Base-by-base conservation (phyloP, 2,329 filamentous ascomycete genomes). In the Ramularia endophylla region DNA sequence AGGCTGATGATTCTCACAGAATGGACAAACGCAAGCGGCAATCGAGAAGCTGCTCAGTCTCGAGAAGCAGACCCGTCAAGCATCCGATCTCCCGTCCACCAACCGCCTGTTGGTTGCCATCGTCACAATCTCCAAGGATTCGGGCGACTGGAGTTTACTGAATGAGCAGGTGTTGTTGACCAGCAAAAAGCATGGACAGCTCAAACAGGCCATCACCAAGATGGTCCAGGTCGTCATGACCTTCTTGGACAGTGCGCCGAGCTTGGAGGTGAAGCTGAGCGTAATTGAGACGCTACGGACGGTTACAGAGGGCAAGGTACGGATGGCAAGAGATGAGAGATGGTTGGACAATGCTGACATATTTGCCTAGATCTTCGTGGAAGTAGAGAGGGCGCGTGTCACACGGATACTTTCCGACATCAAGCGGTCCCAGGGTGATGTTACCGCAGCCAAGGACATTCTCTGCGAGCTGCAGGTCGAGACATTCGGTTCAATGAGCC, bases 161-260 rank as follows among this genome's bases (percentile, higher is more conserved):
- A 97, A 95, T 65, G 92, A 98, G 70, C 92, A 98, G 71, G 87
- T 95, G 50, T 76, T 95, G 58, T 76, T 95, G 51, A 76, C 98
- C 43, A 97, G 92, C 53, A 98, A 98, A 81, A 98, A 98, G 74
- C 92, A 98, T 85, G 87, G 89, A 58, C 92, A 98, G 73, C 88
- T 98, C 63, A 98, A 98, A 70, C 92, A 97, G 70, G 92, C 92
- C 61, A 92, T 89, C 60, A 97, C 92, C 58, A 92, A 90, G 74
- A 98, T 98, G 92, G 89, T 98, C 47, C 92, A 98, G 74, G 84
- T 83, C 35, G 88, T 95, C 49, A 95, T 98, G 82, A 76, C 73
- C 46, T 95, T 97, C 67, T 70, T 98, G 59, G 85, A 94, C 61
- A 80, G 85, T 34, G 88, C 88, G 16, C 88, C 92, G 25, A 84